Evolutionary conservation across 2,329 filamentous ascomycete species (phyloP).

Genomic region (Xylariaceae sp.): DNA sequence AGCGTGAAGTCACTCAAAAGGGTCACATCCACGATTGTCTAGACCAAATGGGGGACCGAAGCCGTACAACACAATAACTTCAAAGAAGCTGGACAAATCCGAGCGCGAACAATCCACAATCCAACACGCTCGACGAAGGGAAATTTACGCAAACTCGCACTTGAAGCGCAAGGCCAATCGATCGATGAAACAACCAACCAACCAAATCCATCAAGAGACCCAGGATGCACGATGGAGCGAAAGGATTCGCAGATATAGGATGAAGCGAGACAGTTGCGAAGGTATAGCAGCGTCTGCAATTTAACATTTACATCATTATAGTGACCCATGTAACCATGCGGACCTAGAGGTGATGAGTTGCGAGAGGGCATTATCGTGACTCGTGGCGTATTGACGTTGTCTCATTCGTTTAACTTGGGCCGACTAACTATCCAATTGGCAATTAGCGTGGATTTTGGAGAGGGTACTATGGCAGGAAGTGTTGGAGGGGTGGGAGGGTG

Average conservation of each 20-base stretch:
- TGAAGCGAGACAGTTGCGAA: conserved; percentile 3
- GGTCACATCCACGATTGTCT: not conserved
- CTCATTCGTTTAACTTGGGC: conserved; percentile 44
- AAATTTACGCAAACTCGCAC: not conserved
- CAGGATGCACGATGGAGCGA: conserved; percentile 9
- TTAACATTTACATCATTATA: conserved; percentile 16
- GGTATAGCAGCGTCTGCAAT: not conserved
- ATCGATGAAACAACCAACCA: conserved; percentile 2
- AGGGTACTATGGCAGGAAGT: conserved; percentile 24
- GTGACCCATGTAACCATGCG: not conserved
- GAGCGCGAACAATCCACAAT: no score
- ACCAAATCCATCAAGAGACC: conserved; percentile 3
- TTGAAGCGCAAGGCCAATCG: not conserved
- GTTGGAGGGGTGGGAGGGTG: conserved; percentile 4
- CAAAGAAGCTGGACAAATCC: no score
- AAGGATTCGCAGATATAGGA: conserved; percentile 22
- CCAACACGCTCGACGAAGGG: not conserved
- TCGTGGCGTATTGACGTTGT: conserved; percentile 47
- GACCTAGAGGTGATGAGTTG: not conserved
- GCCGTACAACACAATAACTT: conserved; percentile 3
- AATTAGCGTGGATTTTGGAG: conserved; percentile 7
- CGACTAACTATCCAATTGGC: conserved; percentile 21
- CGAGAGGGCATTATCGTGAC: conserved; percentile 24
- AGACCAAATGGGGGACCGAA: not conserved
- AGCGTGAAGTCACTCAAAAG: conserved; percentile 1